These are phyloP conservation scores for Trypanosoma lewisi DNA, from an alignment of 208 protist species.

Conservation along the genomic window DNA sequence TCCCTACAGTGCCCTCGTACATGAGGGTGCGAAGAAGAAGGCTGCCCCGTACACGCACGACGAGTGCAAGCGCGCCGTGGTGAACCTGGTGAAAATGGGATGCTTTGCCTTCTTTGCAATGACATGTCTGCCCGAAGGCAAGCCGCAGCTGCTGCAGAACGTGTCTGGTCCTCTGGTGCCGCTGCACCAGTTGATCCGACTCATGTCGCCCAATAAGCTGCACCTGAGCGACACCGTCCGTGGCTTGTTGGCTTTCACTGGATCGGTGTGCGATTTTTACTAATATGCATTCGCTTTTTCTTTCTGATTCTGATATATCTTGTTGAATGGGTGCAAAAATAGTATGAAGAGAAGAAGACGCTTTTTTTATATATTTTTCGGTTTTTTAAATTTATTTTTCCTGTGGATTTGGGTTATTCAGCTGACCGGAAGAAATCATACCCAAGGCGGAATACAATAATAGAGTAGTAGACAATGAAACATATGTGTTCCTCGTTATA, in stretches of 20 bases:
- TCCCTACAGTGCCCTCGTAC: background rate
- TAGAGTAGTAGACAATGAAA: no score
- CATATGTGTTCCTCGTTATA: no score
- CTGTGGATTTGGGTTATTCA: no score
- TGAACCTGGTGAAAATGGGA: slow-evolving; percentile 76
- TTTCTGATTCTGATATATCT: no score
- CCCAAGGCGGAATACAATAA: no score
- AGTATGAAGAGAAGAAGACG: no score
- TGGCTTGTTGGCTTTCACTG: slow-evolving; percentile 70
- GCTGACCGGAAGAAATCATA: no score
- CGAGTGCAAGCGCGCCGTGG: slow-evolving; percentile 65
- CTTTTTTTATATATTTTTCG: no score
- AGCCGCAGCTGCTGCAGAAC: slow-evolving; percentile 71
- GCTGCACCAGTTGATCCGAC: slow-evolving; percentile 61
- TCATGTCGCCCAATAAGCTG: slow-evolving; percentile 72
- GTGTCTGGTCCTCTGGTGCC: slow-evolving; percentile 65
- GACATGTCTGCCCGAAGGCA: slow-evolving; percentile 74
- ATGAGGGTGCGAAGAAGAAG: slow-evolving; percentile 3
- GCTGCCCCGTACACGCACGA: slow-evolving; percentile 41
- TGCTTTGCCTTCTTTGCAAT: slow-evolving; percentile 83
- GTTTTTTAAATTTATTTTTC: slow-evolving; percentile 1
- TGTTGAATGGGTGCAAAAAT: no score
- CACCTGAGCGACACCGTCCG: slow-evolving; percentile 67
- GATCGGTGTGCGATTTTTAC: slow-evolving; percentile 87
- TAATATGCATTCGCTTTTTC: slow-evolving; percentile 26